Evolutionary conservation across 2,329 filamentous ascomycete genomes (phyloP), one percentile per base, ranked within the genome.

Genomic region (Ophiostoma ips): DNA sequence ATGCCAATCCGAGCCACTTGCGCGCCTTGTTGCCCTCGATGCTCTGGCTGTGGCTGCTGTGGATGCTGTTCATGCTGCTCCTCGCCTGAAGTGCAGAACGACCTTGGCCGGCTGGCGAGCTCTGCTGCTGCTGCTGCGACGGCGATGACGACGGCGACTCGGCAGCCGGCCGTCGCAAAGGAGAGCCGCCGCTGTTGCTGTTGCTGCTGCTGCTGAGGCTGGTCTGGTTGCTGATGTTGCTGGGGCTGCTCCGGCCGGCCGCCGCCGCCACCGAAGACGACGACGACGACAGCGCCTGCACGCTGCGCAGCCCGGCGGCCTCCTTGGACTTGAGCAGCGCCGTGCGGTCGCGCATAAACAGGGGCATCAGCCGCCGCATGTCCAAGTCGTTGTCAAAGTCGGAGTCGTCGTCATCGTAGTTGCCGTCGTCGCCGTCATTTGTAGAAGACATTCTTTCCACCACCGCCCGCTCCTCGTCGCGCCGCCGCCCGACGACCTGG

Each of bases 1-100:
- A 71, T 11, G 68, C 67, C 41, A 76, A 60, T 0, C 73, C 73
- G 1, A 77, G 63, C 58, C 74, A 75, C 59, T 73, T 75, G 48
- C 76, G 65, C 7, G 73, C 73, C 59, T 77, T 77, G 8, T 68
- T 51, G 13, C 53, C 41, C 12, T 50, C 46, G 18, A 44, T 52
- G 51, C 12, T 45, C 37, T 33, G 43, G 37, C 43, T 16, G n/a
- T 37, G 24, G 6, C 36, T 67, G 18, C 52, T 52, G 15, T 37
- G 36, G 16, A 49, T 51, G 48, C 47, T 51, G 16, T 33, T 40
- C n/a, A 48, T 12, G 15, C 38, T 50, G 16, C 28, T 15, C 19
- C 44, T n/a, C 19, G 16, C 37, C 18, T 40, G 52, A 6, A 48
- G 45, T 7, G 31, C 24, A 13, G n/a, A 18, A 11, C 40, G n/a